Base-by-base conservation (phyloP, 495 filamentous ascomycete genomes). In the Penicillium psychrofluorescens region DNA sequence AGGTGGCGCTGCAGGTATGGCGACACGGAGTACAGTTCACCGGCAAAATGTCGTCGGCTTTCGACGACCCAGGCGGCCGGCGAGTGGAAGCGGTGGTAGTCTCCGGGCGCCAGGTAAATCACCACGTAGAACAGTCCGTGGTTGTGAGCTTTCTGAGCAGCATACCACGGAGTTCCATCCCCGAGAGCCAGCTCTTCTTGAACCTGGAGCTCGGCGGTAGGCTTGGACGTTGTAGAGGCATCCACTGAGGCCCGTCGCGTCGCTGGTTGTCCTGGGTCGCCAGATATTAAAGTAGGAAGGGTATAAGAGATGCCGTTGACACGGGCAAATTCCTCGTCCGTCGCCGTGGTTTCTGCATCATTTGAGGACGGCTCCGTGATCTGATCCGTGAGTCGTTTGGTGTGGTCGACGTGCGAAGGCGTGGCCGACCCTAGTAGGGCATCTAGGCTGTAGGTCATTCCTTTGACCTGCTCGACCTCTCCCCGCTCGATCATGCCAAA, bases 81-180 rank as follows among this genome's bases (percentile, higher is more conserved):
- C 4, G 86, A 92, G 66, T 99, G 92, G 74, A 97, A 99, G 39
- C 90, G 86, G 67, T 99, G 92, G 70, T 99, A 99, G 66, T 99
- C 92, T 22, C 92, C 92, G 0, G 92, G 92, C 0, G 92, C 92
- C n/a, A 99, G 80, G 67, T 99, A 99, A 55, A 99, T 81, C 43
- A 99, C 92, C 36, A 83, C 81, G 61, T 96, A 99, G 72, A 89
- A 95, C 22, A 98, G 78, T n/a, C 79, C 75, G 44, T 69, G 70
- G 40, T 71, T 60, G n/a, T 62, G 58, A 27, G 77, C 80, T 11
- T 75, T 74, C 43, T 79, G 83, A 9, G 83, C 77, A 7, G 81
- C 69, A 64, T 90, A 92, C 90, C 90, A 95, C 5, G 86, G 80
- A 35, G 62, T 62, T 1, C 70, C 67, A 31, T 86, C 84, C 11